Conservation (phyloP, 805 yeast species). For the Candida rishiriensis region DNA sequence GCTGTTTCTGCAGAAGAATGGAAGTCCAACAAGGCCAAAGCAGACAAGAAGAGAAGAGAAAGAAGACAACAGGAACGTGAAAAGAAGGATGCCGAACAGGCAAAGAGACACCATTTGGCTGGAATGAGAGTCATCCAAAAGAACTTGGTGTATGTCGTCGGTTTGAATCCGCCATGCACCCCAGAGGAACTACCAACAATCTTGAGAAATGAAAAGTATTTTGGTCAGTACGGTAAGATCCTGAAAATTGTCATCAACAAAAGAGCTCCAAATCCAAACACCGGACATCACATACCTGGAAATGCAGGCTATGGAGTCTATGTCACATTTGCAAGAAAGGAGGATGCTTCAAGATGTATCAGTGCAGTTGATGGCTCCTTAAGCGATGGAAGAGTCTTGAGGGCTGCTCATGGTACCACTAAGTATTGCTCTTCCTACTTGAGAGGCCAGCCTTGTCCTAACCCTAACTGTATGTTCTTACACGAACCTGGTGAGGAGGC, state of each 20-base stretch:
- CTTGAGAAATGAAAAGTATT: constrained; percentile 84
- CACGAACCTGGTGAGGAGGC: constrained; percentile 99
- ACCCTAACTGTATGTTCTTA: constrained; percentile 97
- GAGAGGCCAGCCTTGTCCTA: constrained; percentile 94
- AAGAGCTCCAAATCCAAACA: constrained; percentile 47
- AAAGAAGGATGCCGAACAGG: constrained; percentile 82
- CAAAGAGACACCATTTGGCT: constrained; percentile 81
- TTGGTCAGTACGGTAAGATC: constrained; percentile 98
- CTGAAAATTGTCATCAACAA: constrained; percentile 90
- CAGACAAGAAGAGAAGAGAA: constrained; percentile 76
- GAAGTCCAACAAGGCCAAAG: constrained; percentile 75
- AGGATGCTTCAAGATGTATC: constrained; percentile 93
- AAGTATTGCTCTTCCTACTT: constrained; percentile 96
- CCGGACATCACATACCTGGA: constrained; percentile 35
- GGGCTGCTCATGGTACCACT: constrained; percentile 98
- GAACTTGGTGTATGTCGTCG: constrained; percentile 93
- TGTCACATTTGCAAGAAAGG: constrained; percentile 88
- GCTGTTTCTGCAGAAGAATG: constrained; percentile 81
- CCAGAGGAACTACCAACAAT: constrained; percentile 82
- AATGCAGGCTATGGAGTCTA: constrained; percentile 89
- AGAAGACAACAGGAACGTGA: constrained; percentile 86
- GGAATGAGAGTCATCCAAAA: constrained; percentile 98
- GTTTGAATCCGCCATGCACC: constrained; percentile 82
- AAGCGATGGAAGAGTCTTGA: constrained; percentile 82
- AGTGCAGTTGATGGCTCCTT: constrained; percentile 89